These are phyloP conservation scores for Eucalyptus dawsonii DNA, from an alignment of 345 rosid genomes.

Conservation along the genomic window DNA sequence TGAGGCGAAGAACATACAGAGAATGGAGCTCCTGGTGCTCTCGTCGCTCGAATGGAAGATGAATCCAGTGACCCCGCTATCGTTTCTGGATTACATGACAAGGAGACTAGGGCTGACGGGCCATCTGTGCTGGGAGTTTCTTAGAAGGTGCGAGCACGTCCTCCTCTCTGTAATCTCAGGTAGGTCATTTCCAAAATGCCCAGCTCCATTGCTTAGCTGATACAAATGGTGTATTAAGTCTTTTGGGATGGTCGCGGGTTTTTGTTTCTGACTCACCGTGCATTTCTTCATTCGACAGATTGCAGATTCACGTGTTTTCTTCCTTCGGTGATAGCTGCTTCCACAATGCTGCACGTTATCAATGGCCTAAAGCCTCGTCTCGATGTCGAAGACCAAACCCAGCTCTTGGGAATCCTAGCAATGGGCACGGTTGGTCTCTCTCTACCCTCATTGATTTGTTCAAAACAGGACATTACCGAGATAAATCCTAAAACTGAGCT, in stretches of 20 bases:
- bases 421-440: conserved; percentile 27
- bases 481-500: neutral
- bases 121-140: conserved; percentile 34
- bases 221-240: neutral
- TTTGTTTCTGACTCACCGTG: neutral
- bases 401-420: conserved; percentile 31
- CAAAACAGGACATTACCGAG: neutral
- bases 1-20: conserved; percentile 20
- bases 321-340: conserved; percentile 51
- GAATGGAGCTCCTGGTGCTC: conserved; percentile 68
- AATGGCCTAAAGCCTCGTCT: conserved; percentile 19
- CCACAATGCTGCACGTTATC: conserved; percentile 46
- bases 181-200: neutral
- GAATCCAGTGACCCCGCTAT: conserved; percentile 62
- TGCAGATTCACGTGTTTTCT: conserved; percentile 25
- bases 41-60: conserved; percentile 69
- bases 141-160: conserved; percentile 31
- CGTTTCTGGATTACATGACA: conserved; percentile 46
- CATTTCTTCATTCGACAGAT: conserved; percentile 14
- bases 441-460: neutral
- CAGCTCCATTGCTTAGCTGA: neutral
- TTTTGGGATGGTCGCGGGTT: neutral
- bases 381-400: conserved; percentile 18
- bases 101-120: conserved; percentile 44
- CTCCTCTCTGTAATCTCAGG: conserved; percentile 43